Conservation (phyloP, 306 rosid genomes). For the Rosa rugosa region DNA sequence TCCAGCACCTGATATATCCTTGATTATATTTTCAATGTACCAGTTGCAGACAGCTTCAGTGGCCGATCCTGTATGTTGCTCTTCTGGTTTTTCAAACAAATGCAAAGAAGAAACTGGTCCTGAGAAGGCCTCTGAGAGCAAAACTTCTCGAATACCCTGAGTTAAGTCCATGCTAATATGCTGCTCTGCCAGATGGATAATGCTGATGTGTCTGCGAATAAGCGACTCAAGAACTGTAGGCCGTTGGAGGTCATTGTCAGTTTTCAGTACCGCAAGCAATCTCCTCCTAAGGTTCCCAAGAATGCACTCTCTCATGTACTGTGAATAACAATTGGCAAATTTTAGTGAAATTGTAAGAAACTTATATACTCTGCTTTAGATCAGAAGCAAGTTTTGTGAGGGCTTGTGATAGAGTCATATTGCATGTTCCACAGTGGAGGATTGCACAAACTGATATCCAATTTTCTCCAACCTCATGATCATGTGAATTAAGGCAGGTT, state of each 20-base stretch:
- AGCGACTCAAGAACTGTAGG: slow-evolving; percentile 88
- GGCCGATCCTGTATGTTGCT: slow-evolving; percentile 88
- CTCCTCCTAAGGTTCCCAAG: slow-evolving; percentile 98
- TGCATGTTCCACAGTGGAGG: background rate
- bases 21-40: slow-evolving; percentile 93
- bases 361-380: background rate
- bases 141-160: slow-evolving; percentile 91
- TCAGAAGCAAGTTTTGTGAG: background rate
- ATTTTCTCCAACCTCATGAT: background rate
- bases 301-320: slow-evolving; percentile 99
- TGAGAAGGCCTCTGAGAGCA: slow-evolving; percentile 82
- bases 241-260: slow-evolving; percentile 94
- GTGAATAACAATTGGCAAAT: slow-evolving; percentile 42
- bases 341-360: slow-evolving; percentile 22
- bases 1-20: slow-evolving; percentile 93
- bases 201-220: slow-evolving; percentile 79
- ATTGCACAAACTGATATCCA: background rate
- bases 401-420: background rate
- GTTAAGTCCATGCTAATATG: slow-evolving; percentile 98
- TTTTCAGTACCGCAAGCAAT: slow-evolving; percentile 86
- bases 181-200: slow-evolving; percentile 95
- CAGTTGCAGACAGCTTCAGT: slow-evolving; percentile 89
- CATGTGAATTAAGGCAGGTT: background rate
- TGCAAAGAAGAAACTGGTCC: slow-evolving; percentile 97
- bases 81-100: slow-evolving; percentile 80